These are phyloP conservation scores for Kondoa subrosea DNA, from an alignment of 768 basidiomycete genomes.

Conservation along the genomic window DNA sequence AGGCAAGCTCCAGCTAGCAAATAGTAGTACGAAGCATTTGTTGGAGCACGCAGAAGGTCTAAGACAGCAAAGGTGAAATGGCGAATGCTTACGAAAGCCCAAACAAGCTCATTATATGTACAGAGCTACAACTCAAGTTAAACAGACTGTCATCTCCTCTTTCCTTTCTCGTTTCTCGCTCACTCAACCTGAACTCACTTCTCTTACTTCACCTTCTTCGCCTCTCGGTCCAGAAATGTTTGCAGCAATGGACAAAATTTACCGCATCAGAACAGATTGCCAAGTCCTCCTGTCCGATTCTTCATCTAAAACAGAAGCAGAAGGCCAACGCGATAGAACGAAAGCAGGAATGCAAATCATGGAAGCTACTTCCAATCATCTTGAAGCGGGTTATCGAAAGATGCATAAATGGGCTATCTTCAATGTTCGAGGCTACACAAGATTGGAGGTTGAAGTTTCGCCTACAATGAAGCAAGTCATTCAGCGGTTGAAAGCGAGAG, in stretches of 20 bases:
- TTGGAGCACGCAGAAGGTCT: conserved; percentile 32
- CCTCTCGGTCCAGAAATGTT: conserved; percentile 61
- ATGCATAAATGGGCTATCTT: conserved; percentile 67
- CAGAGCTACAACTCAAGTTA: conserved; percentile 15
- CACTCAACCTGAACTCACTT: conserved; percentile 50
- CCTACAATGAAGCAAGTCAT: conserved; percentile 52
- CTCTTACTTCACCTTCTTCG: conserved; percentile 61
- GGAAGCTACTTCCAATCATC: conserved; percentile 55
- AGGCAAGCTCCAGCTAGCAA: conserved; percentile 23
- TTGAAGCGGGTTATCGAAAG: conserved; percentile 82
- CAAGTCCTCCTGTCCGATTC: conserved; percentile 62
- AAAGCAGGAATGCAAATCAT: conserved; percentile 65
- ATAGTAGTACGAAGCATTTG: conserved; percentile 25
- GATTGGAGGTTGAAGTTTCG: conserved; percentile 45
- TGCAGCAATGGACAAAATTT: conserved; percentile 68
- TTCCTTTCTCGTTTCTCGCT: conserved; percentile 81
- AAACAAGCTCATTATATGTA: background rate
- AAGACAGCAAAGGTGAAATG: conserved; percentile 31
- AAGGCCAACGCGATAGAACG: conserved; percentile 7
- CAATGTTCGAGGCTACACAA: conserved; percentile 58
- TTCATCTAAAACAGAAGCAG: conserved; percentile 29
- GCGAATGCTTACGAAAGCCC: background rate
- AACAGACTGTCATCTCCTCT: conserved; percentile 42
- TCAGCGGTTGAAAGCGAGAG: conserved; percentile 52
- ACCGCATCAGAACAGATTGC: conserved; percentile 66